Conservation (phyloP, 2,329 filamentous ascomycete species). For the Aspergillus tamarii region DNA sequence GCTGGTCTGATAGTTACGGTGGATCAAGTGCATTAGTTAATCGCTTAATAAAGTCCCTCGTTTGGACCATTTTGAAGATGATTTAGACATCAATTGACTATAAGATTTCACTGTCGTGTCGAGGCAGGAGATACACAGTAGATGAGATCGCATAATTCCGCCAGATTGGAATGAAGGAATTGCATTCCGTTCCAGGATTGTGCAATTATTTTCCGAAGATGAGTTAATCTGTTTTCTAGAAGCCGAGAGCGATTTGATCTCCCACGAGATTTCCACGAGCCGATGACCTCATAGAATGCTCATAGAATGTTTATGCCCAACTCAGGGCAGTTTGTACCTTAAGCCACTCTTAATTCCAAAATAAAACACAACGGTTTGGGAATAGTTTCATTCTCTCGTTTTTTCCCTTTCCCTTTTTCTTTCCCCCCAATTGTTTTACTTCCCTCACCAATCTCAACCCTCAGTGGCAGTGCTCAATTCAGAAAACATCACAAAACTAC, state of each 20-base stretch:
- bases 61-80: neutral
- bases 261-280: neutral
- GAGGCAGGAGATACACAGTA: neutral
- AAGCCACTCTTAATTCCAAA: neutral
- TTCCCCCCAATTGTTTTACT: neutral
- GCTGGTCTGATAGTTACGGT: constrained; percentile 7
- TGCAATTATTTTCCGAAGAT: neutral
- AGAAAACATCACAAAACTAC: neutral
- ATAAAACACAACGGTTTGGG: neutral
- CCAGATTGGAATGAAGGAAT: neutral
- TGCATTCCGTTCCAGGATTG: neutral
- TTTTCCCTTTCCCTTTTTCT: neutral
- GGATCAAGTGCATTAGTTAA: constrained; percentile 3
- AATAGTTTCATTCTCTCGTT: neutral
- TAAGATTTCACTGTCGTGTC: neutral
- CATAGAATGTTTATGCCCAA: neutral
- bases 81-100: neutral
- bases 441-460: neutral
- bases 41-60: neutral
- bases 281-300: neutral
- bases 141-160: neutral
- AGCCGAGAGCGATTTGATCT: neutral
- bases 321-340: neutral
- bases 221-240: constrained; percentile 1
- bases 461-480: neutral